Base-by-base conservation (phyloP, 2,329 filamentous ascomycete species). In the Talaromyces sp. region DNA sequence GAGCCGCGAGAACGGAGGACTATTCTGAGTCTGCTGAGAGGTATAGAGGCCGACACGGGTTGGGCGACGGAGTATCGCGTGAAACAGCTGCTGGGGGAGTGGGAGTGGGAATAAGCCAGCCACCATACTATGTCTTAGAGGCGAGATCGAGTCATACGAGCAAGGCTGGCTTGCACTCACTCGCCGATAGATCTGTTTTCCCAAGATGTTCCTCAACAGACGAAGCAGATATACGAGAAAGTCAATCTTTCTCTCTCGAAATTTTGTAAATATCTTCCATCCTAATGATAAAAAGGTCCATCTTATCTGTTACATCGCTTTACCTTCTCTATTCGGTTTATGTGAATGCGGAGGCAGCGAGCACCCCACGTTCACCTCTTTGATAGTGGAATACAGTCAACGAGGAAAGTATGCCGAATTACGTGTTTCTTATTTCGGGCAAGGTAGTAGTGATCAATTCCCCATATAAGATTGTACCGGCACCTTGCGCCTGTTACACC, bases 61-160 rank as follows among this genome's bases (percentile, higher is more conserved):
- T 86, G 83, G 79, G 81, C 83, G 2, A 86, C 84, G 50, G 77
- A 84, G 63, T 85, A 86, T 68, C 77, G 84, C 37, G 79, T 83
- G 25, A 73, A 79, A 61, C 79, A 84, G 62, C 68, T 86, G 61
- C 62, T 76, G 39, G 67, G 68, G 53, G 71, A 74, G 57, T 76
- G 74, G 74, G 72, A 68, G 22, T 65, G 64, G 64, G 59, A 61
- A 25, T 63, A 64, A 28, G 56, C 25, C n/a, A 2, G 43, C 35
- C 13, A 41, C 36, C 31, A 43, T 50, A 41, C 36, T 21, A 43
- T 50, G 25, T 58, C 36, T n/a, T 58, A 53, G 22, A 15, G 17
- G 11, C 25, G 22, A 31, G 25, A n/a, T 46, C 5, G 8, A 11
- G 21, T 46, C 22, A 22, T 45, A 43, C 22, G 40, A n/a, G n/a